Conservation (phyloP, 768 basidiomycete genomes). For the Lactarius vividus region DNA sequence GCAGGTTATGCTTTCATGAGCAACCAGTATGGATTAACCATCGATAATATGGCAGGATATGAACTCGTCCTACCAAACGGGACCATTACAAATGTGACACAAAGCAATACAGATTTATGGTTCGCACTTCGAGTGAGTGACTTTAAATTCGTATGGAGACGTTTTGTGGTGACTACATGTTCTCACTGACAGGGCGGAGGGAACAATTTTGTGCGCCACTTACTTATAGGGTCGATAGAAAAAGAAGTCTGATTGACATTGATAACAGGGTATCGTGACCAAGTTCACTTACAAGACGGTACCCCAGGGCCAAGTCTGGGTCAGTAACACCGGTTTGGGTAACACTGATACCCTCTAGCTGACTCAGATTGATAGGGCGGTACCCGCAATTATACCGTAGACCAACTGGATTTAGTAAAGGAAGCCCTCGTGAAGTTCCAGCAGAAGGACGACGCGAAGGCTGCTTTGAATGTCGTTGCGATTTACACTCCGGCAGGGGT, state of each 20-base stretch:
- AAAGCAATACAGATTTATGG: background rate
- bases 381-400: background rate
- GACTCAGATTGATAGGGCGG: conserved; percentile 3
- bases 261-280: conserved; percentile 8
- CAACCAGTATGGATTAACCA: too few species aligned
- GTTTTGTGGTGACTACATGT: too few species aligned
- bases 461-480: background rate
- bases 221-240: background rate
- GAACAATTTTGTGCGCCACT: conserved; percentile 17
- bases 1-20: too few species aligned
- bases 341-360: background rate
- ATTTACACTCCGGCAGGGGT: background rate
- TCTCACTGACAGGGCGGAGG: conserved; percentile 19
- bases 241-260: background rate
- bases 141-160: background rate
- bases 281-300: background rate
- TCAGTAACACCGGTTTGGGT: background rate
- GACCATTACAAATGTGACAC: background rate
- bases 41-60: conserved; percentile 35
- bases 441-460: background rate
- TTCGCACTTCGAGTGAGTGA: conserved; percentile 20
- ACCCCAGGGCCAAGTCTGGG: conserved; percentile 1
- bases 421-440: conserved; percentile 8
- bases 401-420: background rate
- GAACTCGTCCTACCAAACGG: conserved; percentile 36